These are phyloP conservation scores for Stentor coeruleus DNA, from an alignment of 73 alveolate genomes.

Conservation along the genomic window DNA sequence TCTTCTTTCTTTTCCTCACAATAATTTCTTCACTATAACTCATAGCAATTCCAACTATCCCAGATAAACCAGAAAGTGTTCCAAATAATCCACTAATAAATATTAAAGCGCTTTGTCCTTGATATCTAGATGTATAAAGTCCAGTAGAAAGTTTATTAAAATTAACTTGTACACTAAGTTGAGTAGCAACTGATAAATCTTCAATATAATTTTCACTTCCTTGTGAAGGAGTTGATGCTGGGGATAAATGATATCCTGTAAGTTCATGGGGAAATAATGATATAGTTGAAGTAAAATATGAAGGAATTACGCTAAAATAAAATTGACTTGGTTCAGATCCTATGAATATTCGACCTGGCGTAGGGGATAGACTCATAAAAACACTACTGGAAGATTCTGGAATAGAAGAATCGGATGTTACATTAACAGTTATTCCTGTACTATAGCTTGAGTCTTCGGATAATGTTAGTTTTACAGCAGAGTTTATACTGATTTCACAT, in stretches of 20 bases:
- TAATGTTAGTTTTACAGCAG: not conserved
- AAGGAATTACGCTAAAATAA: not conserved
- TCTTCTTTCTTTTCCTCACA: too few relatives aligned
- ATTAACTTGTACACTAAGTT: too few relatives aligned
- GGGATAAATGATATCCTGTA: constrained; percentile 2
- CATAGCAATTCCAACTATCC: too few relatives aligned
- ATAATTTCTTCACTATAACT: too few relatives aligned
- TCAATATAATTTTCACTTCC: too few relatives aligned
- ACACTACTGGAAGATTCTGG: not conserved
- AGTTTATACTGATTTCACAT: not conserved
- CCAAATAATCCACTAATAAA: too few relatives aligned
- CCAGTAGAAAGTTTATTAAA: too few relatives aligned
- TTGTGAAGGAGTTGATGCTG: not conserved
- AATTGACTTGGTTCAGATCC: not conserved
- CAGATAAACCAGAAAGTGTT: too few relatives aligned
- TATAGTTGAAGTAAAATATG: not conserved
- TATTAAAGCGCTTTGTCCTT: too few relatives aligned
- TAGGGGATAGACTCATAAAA: not conserved
- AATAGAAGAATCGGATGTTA: not conserved
- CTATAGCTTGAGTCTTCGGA: not conserved
- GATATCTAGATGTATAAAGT: too few relatives aligned
- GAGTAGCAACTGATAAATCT: too few relatives aligned
- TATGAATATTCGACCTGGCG: not conserved
- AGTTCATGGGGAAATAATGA: not conserved
- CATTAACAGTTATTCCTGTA: not conserved